These are phyloP conservation scores for Ilyonectria mors-panacis DNA, from an alignment of 2,329 filamentous ascomycete species.

Conservation along the genomic window DNA sequence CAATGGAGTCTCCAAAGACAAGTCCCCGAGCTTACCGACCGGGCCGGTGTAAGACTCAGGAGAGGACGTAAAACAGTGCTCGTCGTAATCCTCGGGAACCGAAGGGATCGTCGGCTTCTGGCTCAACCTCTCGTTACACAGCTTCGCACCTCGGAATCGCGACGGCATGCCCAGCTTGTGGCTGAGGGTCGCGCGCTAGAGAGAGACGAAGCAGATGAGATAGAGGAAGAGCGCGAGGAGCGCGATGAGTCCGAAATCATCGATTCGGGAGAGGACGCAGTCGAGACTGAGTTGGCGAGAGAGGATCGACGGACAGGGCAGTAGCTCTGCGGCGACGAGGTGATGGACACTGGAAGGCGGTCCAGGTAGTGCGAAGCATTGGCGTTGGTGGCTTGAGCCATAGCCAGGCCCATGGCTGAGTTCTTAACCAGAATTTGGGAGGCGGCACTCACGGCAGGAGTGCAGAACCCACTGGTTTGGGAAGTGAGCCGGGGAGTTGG, in stretches of 20 bases:
- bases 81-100: slow-evolving; percentile 70
- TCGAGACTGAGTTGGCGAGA: slow-evolving; percentile 74
- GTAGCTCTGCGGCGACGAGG: slow-evolving; percentile 68
- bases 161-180: slow-evolving; percentile 69
- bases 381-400: slow-evolving; percentile 67
- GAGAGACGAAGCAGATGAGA: slow-evolving; percentile 74
- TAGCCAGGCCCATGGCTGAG: slow-evolving; percentile 73
- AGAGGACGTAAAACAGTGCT: slow-evolving; percentile 66
- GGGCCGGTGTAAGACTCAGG: slow-evolving; percentile 71
- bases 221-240: slow-evolving; percentile 75
- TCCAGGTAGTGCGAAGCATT: slow-evolving; percentile 66
- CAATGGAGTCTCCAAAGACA: slow-evolving; percentile 65
- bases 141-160: slow-evolving; percentile 75
- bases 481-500: slow-evolving; percentile 73
- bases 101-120: slow-evolving; percentile 68
- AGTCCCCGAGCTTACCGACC: slow-evolving; percentile 65
- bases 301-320: slow-evolving; percentile 70
- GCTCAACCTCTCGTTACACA: slow-evolving; percentile 69
- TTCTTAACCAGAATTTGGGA: slow-evolving; percentile 64
- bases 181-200: slow-evolving; percentile 73
- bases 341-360: slow-evolving; percentile 64
- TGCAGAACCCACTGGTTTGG: slow-evolving; percentile 69
- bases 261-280: slow-evolving; percentile 76
- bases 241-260: slow-evolving; percentile 76
- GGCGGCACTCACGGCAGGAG: slow-evolving; percentile 71